These are phyloP conservation scores for Durusdinium trenchii DNA, from an alignment of 73 alveolate species.

Conservation along the genomic window DNA sequence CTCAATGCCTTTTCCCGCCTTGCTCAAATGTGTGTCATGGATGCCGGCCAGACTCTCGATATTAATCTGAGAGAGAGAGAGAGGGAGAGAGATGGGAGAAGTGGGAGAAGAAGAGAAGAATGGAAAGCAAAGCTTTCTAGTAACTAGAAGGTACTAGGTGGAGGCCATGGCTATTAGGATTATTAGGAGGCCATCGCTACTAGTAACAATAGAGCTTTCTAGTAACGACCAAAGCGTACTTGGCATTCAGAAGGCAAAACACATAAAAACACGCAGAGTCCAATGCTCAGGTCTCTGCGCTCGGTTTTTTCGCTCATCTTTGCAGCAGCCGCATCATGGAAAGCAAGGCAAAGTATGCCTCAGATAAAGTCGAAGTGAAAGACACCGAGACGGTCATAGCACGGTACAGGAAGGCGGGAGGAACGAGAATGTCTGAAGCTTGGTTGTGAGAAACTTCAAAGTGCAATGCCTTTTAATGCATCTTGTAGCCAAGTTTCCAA, in stretches of 20 bases:
- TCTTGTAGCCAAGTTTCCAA: constrained; percentile 44
- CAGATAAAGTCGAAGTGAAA: neutral
- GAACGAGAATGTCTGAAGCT: neutral
- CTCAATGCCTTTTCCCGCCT: neutral
- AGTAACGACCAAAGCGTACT: too few species aligned
- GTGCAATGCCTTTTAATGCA: neutral
- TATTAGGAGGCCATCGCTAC: too few species aligned
- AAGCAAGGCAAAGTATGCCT: constrained; percentile 39
- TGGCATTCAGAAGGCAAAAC: too few species aligned
- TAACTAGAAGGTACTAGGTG: too few species aligned
- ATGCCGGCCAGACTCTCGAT: constrained; percentile 74
- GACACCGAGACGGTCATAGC: neutral
- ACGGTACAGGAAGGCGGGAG: too few species aligned
- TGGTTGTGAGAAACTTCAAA: neutral
- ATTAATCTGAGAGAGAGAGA: constrained; percentile 28
- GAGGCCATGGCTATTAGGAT: too few species aligned
- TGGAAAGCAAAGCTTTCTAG: too few species aligned
- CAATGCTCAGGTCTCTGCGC: neutral
- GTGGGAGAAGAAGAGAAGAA: neutral
- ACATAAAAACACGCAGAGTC: too few species aligned
- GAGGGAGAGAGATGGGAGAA: neutral
- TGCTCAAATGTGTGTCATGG: constrained; percentile 15
- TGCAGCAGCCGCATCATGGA: constrained; percentile 33
- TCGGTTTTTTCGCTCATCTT: neutral
- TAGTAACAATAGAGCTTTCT: too few species aligned